phyloP scores from a whole-genome alignment of 768 basidiomycete genomes.

The Rhodosporidiobolus odoratus region DNA sequence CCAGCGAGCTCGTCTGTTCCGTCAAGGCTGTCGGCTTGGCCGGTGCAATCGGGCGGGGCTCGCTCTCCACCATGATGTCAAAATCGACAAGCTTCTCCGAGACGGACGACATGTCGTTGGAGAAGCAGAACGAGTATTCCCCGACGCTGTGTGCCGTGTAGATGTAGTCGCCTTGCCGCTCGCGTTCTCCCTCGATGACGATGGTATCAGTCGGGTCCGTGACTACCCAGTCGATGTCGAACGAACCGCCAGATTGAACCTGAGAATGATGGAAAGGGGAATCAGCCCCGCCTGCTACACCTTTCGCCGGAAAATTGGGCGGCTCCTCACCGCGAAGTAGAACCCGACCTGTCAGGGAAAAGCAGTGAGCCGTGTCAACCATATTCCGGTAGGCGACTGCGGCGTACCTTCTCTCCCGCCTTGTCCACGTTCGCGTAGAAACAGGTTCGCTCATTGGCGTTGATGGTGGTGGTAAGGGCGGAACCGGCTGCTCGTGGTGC shows the following conservation, averaged over 20 bases:
- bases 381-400: not conserved
- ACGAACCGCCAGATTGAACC: conserved; percentile 96
- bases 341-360: conserved; percentile 56
- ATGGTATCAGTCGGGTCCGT: conserved; percentile 85
- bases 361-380: not conserved
- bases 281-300: conserved; percentile 5
- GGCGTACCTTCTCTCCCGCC: conserved; percentile 79
- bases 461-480: conserved; percentile 63
- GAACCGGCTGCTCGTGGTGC: not conserved
- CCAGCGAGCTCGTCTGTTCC: conserved; percentile 86
- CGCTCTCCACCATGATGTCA: conserved; percentile 95
- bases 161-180: conserved; percentile 94
- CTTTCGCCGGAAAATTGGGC: not conserved
- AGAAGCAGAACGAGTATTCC: conserved; percentile 76
- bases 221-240: conserved; percentile 90
- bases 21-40: conserved; percentile 80
- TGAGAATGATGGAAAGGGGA: conserved; percentile 42
- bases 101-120: conserved; percentile 92
- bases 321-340: conserved; percentile 78
- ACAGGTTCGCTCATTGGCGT: conserved; percentile 54
- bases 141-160: conserved; percentile 78
- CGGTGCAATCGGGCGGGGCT: conserved; percentile 81
- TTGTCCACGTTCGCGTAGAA: conserved; percentile 97
- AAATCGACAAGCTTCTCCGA: conserved; percentile 92
- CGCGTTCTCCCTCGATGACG: conserved; percentile 76